Evolutionary conservation across 2,329 filamentous ascomycete species (phyloP).

Genomic region (Ceratocystis papillata): DNA sequence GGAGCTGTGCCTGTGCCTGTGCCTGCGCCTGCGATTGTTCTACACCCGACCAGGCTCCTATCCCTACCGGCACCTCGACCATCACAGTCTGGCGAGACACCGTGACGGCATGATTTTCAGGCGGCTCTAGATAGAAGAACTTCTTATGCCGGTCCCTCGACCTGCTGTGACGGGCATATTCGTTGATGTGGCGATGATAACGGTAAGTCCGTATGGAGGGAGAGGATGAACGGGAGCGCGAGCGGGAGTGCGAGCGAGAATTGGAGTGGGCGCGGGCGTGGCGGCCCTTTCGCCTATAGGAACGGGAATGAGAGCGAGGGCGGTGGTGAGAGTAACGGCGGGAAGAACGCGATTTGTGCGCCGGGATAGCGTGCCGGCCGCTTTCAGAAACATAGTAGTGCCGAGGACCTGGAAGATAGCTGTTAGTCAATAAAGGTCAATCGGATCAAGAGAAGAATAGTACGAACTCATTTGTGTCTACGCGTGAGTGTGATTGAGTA

Average conservation of each 20-base stretch:
- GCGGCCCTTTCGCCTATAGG: background rate
- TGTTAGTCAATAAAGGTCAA: background rate
- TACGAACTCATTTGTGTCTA: background rate
- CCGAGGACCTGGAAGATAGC: background rate
- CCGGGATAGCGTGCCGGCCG: background rate
- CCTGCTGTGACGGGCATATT: background rate
- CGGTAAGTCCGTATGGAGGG: background rate
- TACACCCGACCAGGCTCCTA: background rate
- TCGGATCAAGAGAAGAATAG: background rate
- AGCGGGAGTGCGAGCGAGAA: background rate
- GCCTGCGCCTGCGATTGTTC: background rate
- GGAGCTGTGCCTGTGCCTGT: background rate
- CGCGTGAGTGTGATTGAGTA: background rate
- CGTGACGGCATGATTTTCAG: background rate
- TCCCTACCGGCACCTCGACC: background rate
- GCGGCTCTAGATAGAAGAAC: background rate
- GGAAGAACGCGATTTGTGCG: background rate
- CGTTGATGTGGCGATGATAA: background rate
- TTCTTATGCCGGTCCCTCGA: background rate
- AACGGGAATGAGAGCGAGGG: background rate
- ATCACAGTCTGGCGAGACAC: background rate
- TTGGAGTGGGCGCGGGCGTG: background rate
- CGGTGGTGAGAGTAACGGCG: background rate
- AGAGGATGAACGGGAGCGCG: background rate
- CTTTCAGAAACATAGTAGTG: conserved; percentile 8